phyloP scores from a whole-genome alignment of 208 protist species.

The Trypanosoma avium region DNA sequence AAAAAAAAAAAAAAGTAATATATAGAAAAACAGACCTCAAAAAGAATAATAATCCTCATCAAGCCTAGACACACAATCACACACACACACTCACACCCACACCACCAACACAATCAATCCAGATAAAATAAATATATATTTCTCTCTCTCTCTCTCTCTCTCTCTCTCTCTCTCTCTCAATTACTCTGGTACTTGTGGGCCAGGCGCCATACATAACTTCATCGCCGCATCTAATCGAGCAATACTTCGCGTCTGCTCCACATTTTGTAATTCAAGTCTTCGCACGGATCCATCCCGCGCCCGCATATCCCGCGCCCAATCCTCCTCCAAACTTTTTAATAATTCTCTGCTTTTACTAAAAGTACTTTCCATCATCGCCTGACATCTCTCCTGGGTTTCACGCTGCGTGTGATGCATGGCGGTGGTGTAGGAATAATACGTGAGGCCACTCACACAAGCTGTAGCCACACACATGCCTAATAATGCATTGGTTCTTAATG shows the following conservation, averaged over 20 bases:
- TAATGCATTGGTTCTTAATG: constrained; percentile 47
- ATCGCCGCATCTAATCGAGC: constrained; percentile 75
- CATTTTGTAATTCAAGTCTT: constrained; percentile 84
- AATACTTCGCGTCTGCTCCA: constrained; percentile 87
- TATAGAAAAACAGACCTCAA: too few species aligned
- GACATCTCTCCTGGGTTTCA: constrained; percentile 51
- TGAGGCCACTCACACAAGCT: constrained; percentile 46
- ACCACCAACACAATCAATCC: constrained; percentile 5
- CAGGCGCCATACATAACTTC: constrained; percentile 73
- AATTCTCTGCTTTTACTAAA: constrained; percentile 67
- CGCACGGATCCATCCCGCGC: constrained; percentile 71
- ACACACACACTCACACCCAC: too few species aligned
- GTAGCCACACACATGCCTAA: constrained; percentile 55
- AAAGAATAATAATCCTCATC: too few species aligned
- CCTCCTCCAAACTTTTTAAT: constrained; percentile 66
- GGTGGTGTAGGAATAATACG: constrained; percentile 73
- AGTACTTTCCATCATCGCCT: constrained; percentile 42
- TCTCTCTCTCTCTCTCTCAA: not conserved
- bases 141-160: not conserved
- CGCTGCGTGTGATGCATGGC: constrained; percentile 53
- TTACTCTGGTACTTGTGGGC: constrained; percentile 22
- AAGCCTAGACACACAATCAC: too few species aligned
- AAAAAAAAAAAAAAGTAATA: too few species aligned
- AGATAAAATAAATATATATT: constrained; percentile 16
- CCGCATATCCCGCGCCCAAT: constrained; percentile 66